Conservation (phyloP, 768 basidiomycete species). For the Clavaria fumosa region DNA sequence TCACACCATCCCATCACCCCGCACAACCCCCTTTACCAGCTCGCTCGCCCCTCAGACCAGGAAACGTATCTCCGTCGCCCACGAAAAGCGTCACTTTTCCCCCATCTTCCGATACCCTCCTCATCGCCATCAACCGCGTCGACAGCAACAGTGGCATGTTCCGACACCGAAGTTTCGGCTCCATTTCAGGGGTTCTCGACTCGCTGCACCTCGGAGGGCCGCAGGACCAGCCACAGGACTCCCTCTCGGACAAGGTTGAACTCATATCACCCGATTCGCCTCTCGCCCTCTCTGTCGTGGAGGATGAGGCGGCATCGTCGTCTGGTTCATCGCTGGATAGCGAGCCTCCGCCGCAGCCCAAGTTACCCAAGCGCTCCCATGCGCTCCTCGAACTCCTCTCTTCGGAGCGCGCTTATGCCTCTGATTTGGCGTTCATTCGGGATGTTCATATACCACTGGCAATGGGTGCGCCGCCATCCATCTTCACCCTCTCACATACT, state of each 20-base stretch:
- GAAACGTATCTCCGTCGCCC: no score
- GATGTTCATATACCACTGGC: slow-evolving; percentile 71
- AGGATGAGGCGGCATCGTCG: slow-evolving; percentile 12
- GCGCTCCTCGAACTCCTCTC: slow-evolving; percentile 65
- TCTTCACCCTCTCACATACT: slow-evolving; percentile 1
- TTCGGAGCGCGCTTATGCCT: slow-evolving; percentile 69
- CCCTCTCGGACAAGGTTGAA: slow-evolving; percentile 12
- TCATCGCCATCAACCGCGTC: no score
- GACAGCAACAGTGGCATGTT: no score
- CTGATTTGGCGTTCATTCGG: slow-evolving; percentile 65
- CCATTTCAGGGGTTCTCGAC: slow-evolving; percentile 15
- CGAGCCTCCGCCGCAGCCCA: no score
- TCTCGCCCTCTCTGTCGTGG: slow-evolving; percentile 13
- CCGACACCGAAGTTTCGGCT: slow-evolving; percentile 11
- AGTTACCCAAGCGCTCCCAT: slow-evolving; percentile 64
- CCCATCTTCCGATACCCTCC: no score
- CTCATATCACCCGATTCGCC: slow-evolving; percentile 10
- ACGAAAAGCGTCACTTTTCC: no score
- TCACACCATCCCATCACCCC: no score
- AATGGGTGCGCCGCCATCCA: slow-evolving; percentile 33
- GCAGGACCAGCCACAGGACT: no score
- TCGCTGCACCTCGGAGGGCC: no score
- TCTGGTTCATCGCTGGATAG: no score
- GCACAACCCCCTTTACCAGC: no score
- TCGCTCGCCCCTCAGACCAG: no score